Evolutionary conservation across 129 eudicot species (phyloP), one percentile per base, ranked within the genome.

Genomic region (Flaveria bidentis): DNA sequence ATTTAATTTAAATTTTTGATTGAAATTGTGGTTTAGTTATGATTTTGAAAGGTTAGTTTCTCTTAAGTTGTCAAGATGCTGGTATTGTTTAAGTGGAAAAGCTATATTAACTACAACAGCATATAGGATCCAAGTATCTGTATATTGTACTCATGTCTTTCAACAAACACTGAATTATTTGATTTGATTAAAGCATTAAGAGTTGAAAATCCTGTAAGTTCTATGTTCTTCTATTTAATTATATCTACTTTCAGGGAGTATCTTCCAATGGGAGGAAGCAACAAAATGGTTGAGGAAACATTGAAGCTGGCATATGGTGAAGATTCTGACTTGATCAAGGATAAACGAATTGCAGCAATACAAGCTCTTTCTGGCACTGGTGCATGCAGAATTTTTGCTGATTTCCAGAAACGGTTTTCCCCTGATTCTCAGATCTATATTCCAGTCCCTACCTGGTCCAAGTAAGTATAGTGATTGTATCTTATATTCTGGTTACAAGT

Each of bases 181-280:
- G 14, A 11, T 50, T 22, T 36, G 30, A 33, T 55, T 30, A 39
- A 18, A 65, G 20, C 42, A 5, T 25, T 36, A 8, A 6, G 15
- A 20, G 13, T 42, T n/a, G 53, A 12, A 16, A 52, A n/a, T 79
- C n/a, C 2, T 20, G 11, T 33, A 41, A 53, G 46, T 71, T 64
- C 9, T 53, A 51, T 75, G 26, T 82, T 75, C 15, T 14, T 1
- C 18, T 71, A 61, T 61, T 64, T 44, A 73, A 73, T 42, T 47
- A 22, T 73, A 44, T 25, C 42, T 28, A 44, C 30, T 10, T 57
- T 67, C 84, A 93, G 98, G 98, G 98, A 93, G 75, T 93, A 93
- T 82, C 98, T 93, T 79, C 98, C 98, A 20, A 93, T 93, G 97
- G 98, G 98, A 76, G 98, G 98, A 85, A 90, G 97, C 80, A 77